phyloP scores from a whole-genome alignment of 768 basidiomycete genomes.

The Termitomyces sp. region DNA sequence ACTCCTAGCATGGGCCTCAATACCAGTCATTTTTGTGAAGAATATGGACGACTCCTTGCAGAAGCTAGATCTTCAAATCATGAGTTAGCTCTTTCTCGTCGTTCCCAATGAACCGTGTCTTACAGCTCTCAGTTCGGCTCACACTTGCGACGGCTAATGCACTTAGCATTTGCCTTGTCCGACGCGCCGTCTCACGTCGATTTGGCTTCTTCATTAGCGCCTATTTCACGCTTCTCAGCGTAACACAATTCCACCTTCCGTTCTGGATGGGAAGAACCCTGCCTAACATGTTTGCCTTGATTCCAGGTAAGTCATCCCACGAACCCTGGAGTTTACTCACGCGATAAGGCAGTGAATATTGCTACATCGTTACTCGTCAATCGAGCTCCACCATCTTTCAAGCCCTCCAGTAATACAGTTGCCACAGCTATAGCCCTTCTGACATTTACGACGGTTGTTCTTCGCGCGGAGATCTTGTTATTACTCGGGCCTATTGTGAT shows the following conservation, averaged over 20 bases:
- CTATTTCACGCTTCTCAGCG: conserved; percentile 63
- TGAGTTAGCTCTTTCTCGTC: conserved; percentile 38
- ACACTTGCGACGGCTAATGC: conserved; percentile 65
- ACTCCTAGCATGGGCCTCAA: conserved; percentile 52
- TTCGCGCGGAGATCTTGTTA: conserved; percentile 75
- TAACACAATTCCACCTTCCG: conserved; percentile 84
- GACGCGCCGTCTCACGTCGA: conserved; percentile 52
- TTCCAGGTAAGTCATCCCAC: conserved; percentile 54
- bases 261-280: conserved; percentile 94
- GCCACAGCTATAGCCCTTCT: conserved; percentile 50
- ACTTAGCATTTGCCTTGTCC: conserved; percentile 52
- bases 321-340: background rate
- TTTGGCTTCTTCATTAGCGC: conserved; percentile 56
- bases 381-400: conserved; percentile 31
- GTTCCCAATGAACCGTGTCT: background rate
- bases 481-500: conserved; percentile 58
- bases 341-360: conserved; percentile 44
- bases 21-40: conserved; percentile 41
- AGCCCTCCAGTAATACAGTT: conserved; percentile 28
- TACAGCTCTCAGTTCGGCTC: conserved; percentile 55
- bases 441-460: conserved; percentile 59
- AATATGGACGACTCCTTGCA: conserved; percentile 37
- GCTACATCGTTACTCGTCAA: conserved; percentile 44
- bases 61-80: conserved; percentile 68
- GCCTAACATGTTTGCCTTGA: conserved; percentile 89